phyloP scores from a whole-genome alignment of 306 rosid species.

The Hylodesmum podocarpum region DNA sequence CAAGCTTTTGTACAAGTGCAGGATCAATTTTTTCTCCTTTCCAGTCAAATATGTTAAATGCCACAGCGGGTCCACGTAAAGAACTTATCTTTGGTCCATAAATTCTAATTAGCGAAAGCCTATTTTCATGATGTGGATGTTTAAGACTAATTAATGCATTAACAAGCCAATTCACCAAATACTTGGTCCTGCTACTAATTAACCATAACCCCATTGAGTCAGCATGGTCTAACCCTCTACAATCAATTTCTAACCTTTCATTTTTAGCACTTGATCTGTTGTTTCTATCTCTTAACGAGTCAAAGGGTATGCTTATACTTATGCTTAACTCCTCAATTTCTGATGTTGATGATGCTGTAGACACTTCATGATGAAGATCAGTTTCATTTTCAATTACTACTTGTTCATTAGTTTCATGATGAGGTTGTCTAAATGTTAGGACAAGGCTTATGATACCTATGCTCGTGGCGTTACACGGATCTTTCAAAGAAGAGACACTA shows the following conservation, averaged over 20 bases:
- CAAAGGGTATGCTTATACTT: neutral
- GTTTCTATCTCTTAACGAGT: conserved; percentile 12
- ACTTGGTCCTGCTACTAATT: conserved; percentile 56
- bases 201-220: conserved; percentile 63
- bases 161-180: conserved; percentile 71
- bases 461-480: conserved; percentile 40
- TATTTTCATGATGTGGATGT: conserved; percentile 62
- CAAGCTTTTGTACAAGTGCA: conserved; percentile 71
- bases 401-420: conserved; percentile 4
- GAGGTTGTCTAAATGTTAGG: conserved; percentile 35
- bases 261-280: neutral
- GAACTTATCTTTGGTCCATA: conserved; percentile 66
- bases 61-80: conserved; percentile 68
- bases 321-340: conserved; percentile 36
- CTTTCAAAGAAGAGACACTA: conserved; percentile 42
- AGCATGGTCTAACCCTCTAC: conserved; percentile 81
- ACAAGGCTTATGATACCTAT: conserved; percentile 67
- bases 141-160: conserved; percentile 70
- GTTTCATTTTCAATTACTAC: neutral
- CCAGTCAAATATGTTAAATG: conserved; percentile 90
- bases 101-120: conserved; percentile 54
- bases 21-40: conserved; percentile 83
- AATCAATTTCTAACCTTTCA: conserved; percentile 37
- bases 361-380: neutral
- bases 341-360: conserved; percentile 17